Percentiles rank a stretch among this genome's conserved stretches.
Evolutionary conservation across 345 rosid genomes (phyloP).

Genomic region (Citrus reticulata): DNA sequence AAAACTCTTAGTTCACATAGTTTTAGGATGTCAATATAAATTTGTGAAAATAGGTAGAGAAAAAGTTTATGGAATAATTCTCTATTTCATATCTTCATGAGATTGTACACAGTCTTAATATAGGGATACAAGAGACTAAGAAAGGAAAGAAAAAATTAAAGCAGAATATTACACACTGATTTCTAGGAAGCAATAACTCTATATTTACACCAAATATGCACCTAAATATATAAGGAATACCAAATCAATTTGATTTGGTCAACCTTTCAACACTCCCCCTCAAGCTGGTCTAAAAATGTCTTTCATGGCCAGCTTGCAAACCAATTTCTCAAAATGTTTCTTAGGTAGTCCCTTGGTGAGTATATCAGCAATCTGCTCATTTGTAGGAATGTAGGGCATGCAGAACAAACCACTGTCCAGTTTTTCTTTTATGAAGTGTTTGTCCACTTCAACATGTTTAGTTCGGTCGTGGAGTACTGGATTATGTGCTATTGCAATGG

Average conservation of each 20-base stretch:
- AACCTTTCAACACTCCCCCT: no score
- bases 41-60: background rate
- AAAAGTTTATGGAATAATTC: no score
- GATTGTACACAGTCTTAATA: no score
- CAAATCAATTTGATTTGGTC: no score
- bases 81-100: no score
- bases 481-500: background rate
- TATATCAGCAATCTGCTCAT: background rate
- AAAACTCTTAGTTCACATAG: background rate
- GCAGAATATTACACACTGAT: no score
- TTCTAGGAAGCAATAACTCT: no score
- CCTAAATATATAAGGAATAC: no score
- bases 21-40: background rate
- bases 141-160: no score
- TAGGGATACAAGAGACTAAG: no score
- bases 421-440: background rate
- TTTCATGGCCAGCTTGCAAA: background rate
- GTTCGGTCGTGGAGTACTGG: background rate
- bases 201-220: no score
- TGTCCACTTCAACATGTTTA: background rate
- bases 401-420: no score
- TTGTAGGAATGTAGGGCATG: background rate
- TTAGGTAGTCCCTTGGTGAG: background rate
- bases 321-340: background rate
- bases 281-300: background rate